These are phyloP conservation scores for Rhododendron molle DNA, from an alignment of 148 eudicot genomes.

Conservation along the genomic window DNA sequence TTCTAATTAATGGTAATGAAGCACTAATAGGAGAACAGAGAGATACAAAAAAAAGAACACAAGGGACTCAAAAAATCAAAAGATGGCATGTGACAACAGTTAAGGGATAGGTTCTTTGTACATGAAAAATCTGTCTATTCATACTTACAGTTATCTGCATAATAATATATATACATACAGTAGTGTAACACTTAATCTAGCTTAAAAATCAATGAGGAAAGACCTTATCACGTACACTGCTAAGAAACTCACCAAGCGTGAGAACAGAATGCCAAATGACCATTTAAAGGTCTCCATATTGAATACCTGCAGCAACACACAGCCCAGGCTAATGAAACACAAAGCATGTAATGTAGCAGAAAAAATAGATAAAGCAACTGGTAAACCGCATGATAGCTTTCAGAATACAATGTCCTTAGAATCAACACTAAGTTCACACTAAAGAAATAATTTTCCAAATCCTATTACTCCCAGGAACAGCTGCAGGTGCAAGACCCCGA, in stretches of 20 bases:
- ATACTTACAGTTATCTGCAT: neutral
- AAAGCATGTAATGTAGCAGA: neutral
- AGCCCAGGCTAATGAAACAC: neutral
- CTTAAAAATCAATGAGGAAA: neutral
- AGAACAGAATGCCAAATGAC: conserved; percentile 98
- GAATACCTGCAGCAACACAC: conserved; percentile 54
- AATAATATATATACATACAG: neutral
- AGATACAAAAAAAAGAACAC: neutral
- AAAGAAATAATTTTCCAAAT: neutral
- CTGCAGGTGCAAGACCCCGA: neutral
- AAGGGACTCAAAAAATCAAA: neutral
- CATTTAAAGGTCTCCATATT: conserved; percentile 88
- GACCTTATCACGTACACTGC: neutral
- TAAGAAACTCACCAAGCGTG: conserved; percentile 72
- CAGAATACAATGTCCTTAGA: neutral
- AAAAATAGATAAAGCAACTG: neutral
- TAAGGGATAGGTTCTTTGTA: neutral
- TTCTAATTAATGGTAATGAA: neutral
- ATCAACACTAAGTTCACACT: neutral
- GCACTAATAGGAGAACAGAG: neutral
- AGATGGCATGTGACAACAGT: neutral
- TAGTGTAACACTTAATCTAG: neutral
- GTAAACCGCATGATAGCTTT: conserved; percentile 1
- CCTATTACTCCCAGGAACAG: neutral
- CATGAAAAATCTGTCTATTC: neutral